phyloP scores from a whole-genome alignment of 2,329 filamentous ascomycete genomes.

The Colletotrichum chrysophilum region DNA sequence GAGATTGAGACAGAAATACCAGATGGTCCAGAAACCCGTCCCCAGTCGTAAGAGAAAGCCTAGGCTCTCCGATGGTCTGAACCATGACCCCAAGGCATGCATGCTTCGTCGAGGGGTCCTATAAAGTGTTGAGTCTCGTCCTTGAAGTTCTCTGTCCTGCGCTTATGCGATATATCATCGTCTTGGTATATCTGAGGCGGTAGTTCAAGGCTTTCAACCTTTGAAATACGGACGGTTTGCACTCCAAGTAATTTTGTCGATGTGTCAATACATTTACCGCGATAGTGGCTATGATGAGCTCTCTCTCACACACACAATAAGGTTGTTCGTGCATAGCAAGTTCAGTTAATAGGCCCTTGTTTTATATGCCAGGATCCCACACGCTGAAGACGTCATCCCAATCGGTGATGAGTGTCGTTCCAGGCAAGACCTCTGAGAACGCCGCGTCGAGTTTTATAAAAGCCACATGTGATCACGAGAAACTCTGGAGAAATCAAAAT shows the following conservation, averaged over 20 bases:
- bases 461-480: background rate
- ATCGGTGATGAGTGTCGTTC: background rate
- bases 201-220: background rate
- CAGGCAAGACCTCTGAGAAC: background rate
- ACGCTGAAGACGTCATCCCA: background rate
- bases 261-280: rapidly evolving
- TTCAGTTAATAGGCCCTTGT: rapidly evolving
- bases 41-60: background rate
- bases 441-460: background rate
- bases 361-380: no score
- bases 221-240: background rate
- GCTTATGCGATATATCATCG: background rate
- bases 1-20: background rate
- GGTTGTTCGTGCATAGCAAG: background rate
- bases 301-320: background rate
- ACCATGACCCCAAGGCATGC: background rate
- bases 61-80: background rate
- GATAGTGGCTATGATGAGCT: background rate
- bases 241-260: rapidly evolving
- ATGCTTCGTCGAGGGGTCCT: background rate
- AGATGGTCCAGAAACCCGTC: background rate
- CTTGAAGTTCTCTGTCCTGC: background rate
- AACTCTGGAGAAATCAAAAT: background rate
- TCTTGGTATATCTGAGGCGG: background rate
- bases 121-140: background rate